Evolutionary conservation across 257 asterid species (phyloP).

Genomic region (Solanum microdontum): DNA sequence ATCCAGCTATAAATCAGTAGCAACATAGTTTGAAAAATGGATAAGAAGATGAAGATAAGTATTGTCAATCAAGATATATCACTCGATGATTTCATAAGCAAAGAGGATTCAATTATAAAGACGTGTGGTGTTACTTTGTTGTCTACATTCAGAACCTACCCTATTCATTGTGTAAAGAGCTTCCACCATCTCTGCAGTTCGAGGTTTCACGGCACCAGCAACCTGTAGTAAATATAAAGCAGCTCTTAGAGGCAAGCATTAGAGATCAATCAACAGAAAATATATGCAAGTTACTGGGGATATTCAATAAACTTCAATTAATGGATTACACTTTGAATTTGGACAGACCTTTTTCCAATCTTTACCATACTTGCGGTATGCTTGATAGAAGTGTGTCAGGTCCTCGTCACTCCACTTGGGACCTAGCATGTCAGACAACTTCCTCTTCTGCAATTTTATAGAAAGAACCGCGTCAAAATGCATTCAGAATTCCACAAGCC

Average conservation of each 20-base stretch:
- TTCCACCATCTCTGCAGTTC: conserved; percentile 76
- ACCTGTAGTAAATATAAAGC: conserved; percentile 36
- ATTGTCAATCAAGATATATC: background rate
- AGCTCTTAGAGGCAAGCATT: background rate
- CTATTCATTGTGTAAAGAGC: conserved; percentile 50
- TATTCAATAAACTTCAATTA: background rate
- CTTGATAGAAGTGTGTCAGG: conserved; percentile 66
- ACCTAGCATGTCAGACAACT: conserved; percentile 61
- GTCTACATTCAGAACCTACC: conserved; percentile 3
- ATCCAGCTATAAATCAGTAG: background rate
- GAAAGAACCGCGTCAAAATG: background rate
- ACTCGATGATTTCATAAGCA: background rate
- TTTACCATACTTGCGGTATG: conserved; percentile 68
- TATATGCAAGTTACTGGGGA: background rate
- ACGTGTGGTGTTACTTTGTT: background rate
- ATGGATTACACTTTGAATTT: background rate
- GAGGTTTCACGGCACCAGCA: conserved; percentile 48
- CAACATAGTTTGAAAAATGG: background rate
- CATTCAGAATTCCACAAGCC: background rate
- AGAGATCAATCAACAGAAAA: background rate
- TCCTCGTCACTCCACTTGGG: conserved; percentile 78
- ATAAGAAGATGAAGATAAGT: background rate
- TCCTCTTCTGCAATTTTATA: conserved; percentile 57
- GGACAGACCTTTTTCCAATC: conserved; percentile 75
- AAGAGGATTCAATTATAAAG: background rate